These are phyloP conservation scores for Trametes elegans DNA, from an alignment of 768 basidiomycete genomes.

Conservation along the genomic window DNA sequence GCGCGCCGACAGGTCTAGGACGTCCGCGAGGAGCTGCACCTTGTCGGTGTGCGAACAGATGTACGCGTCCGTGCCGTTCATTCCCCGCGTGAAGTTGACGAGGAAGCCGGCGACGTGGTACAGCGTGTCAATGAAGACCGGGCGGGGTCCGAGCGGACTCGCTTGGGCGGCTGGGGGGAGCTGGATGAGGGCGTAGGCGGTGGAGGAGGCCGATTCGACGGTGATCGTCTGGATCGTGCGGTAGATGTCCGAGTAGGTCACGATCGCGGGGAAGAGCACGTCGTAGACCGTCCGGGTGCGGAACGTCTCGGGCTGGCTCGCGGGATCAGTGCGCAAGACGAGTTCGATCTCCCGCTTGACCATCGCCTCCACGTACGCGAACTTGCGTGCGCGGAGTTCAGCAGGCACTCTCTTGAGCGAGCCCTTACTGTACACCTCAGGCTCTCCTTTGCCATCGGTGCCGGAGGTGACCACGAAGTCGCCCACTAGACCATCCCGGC, in stretches of 20 bases:
- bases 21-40: conserved; percentile 44
- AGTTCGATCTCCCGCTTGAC: conserved; percentile 31
- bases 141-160: conserved; percentile 42
- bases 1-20: conserved; percentile 38
- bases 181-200: conserved; percentile 44
- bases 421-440: conserved; percentile 1
- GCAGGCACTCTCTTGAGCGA: background rate
- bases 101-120: conserved; percentile 72
- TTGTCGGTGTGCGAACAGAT: conserved; percentile 59
- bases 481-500: conserved; percentile 41
- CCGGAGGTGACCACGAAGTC: conserved; percentile 38
- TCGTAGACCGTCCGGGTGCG: conserved; percentile 58
- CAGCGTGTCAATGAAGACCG: conserved; percentile 64
- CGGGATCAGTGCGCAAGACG: conserved; percentile 21
- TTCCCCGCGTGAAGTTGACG: conserved; percentile 51
- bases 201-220: conserved; percentile 48
- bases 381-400: conserved; percentile 19
- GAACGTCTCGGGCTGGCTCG: conserved; percentile 43
- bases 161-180: conserved; percentile 37
- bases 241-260: conserved; percentile 58
- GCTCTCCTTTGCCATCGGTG: conserved; percentile 32
- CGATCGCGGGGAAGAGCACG: conserved; percentile 66
- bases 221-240: conserved; percentile 56
- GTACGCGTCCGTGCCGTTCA: conserved; percentile 45
- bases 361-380: conserved; percentile 36